Conservation (phyloP, 257 asterid species). For the Solanum paucissectum region DNA sequence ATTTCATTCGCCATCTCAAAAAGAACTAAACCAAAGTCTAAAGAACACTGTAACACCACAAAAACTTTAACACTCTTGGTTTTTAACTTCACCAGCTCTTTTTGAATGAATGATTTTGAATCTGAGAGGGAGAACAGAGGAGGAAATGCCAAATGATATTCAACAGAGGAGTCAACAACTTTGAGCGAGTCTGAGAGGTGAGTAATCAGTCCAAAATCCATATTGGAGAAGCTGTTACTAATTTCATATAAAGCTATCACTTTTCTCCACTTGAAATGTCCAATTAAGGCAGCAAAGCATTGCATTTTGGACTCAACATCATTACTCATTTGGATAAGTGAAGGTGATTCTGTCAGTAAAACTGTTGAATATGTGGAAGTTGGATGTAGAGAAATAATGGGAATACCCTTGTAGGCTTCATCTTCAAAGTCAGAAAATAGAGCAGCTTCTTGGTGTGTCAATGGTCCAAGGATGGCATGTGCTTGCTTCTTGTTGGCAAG, state of each 20-base stretch:
- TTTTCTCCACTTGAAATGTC: constrained; percentile 44
- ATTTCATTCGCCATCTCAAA: constrained; percentile 34
- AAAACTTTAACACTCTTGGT: constrained; percentile 18
- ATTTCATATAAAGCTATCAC: constrained; percentile 32
- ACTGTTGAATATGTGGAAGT: constrained; percentile 13
- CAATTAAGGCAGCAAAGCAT: constrained; percentile 36
- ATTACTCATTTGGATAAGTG: constrained; percentile 18
- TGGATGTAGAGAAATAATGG: constrained; percentile 23
- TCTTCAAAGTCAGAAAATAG: constrained; percentile 18
- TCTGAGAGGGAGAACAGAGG: constrained; percentile 10
- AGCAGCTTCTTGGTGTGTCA: constrained; percentile 37
- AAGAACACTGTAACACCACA: constrained; percentile 24
- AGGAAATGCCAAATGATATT: constrained; percentile 23
- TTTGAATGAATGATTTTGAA: constrained; percentile 3
- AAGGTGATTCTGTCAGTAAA: background rate
- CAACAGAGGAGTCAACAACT: constrained; percentile 20
- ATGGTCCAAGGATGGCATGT: constrained; percentile 29
- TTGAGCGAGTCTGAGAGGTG: constrained; percentile 30
- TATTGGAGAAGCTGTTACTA: constrained; percentile 12
- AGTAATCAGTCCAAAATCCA: constrained; percentile 13
- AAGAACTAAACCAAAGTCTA: constrained; percentile 29
- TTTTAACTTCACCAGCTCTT: constrained; percentile 19
- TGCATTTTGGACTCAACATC: constrained; percentile 20
- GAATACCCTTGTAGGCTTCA: constrained; percentile 1
- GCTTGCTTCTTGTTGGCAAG: constrained; percentile 20